Percentiles rank a stretch among this genome's conserved stretches.
phyloP scores from a whole-genome alignment of 192 early-diverging fungal species.

The Coemansia biformis region DNA sequence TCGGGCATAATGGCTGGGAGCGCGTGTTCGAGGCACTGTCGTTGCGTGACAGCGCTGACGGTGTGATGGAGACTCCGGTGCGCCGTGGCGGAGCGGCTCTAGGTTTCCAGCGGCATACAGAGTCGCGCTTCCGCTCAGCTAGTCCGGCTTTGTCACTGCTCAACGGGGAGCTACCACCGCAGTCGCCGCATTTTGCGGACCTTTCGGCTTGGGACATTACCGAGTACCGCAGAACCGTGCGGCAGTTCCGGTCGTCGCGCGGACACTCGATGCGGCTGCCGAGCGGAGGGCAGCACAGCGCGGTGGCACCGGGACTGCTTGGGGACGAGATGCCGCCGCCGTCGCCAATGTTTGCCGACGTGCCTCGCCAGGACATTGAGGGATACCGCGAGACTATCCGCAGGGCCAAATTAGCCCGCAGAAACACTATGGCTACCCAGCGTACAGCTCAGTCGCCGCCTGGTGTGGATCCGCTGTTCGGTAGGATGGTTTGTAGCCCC shows the following conservation, averaged over 20 bases:
- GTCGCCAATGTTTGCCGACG: constrained; percentile 39
- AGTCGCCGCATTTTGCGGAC: constrained; percentile 34
- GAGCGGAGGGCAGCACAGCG: constrained; percentile 1
- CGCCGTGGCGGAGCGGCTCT: too few species aligned
- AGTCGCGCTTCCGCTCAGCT: not conserved
- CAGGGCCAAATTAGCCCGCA: constrained; percentile 14
- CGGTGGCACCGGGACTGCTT: constrained; percentile 10
- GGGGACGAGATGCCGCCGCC: constrained; percentile 38
- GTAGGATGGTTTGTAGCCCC: too few species aligned
- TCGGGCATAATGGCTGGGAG: too few species aligned
- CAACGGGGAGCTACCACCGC: constrained; percentile 26
- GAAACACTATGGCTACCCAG: constrained; percentile 14
- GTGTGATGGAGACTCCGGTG: not conserved
- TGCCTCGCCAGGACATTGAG: constrained; percentile 18
- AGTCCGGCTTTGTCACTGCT: constrained; percentile 3
- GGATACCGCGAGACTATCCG: constrained; percentile 25
- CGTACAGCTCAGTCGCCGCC: constrained; percentile 5
- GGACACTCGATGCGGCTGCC: not conserved
- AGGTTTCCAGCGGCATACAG: too few species aligned
- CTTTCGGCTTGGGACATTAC: constrained; percentile 17
- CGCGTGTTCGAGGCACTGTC: too few species aligned
- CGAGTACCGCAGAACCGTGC: constrained; percentile 16
- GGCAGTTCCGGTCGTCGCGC: constrained; percentile 9
- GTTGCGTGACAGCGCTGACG: not conserved
- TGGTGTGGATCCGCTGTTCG: constrained; percentile 5